phyloP scores from a whole-genome alignment of 345 rosid species.

The Psidium friedrichsthalianum region DNA sequence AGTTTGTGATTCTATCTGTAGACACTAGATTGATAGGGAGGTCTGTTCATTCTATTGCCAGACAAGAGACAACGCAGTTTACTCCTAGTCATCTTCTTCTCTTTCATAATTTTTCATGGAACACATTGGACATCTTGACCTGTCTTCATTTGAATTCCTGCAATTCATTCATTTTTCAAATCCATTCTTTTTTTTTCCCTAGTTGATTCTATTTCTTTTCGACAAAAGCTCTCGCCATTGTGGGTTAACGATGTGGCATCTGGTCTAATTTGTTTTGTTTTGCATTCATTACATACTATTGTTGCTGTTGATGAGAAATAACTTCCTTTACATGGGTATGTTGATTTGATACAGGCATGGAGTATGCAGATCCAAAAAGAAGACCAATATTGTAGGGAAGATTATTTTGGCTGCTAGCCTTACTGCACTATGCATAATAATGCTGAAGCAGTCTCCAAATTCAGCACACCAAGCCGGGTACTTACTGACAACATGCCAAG shows the following conservation, averaged over 20 bases:
- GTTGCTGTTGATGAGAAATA: neutral
- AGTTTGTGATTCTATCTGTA: neutral
- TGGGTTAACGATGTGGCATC: neutral
- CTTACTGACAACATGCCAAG: neutral
- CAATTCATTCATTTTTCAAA: neutral
- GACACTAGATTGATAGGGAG: neutral
- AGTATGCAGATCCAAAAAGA: conserved; percentile 80
- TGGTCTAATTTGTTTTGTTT: neutral
- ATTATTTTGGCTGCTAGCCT: conserved; percentile 66
- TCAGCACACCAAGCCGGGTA: conserved; percentile 58
- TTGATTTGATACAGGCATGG: conserved; percentile 52
- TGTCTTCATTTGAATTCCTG: neutral
- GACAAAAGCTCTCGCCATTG: neutral
- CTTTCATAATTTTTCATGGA: neutral
- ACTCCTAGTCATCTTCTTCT: neutral
- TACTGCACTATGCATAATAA: conserved; percentile 70
- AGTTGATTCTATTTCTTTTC: neutral
- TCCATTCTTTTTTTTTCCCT: neutral
- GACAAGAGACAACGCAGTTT: neutral
- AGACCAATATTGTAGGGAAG: conserved; percentile 56
- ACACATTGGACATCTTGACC: neutral
- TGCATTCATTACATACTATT: neutral
- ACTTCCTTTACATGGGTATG: neutral
- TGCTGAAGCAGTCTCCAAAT: conserved; percentile 84
- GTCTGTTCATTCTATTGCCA: neutral